These are phyloP conservation scores for Neoarthrinium moseri DNA, from an alignment of 2,329 filamentous ascomycete genomes.

Conservation along the genomic window DNA sequence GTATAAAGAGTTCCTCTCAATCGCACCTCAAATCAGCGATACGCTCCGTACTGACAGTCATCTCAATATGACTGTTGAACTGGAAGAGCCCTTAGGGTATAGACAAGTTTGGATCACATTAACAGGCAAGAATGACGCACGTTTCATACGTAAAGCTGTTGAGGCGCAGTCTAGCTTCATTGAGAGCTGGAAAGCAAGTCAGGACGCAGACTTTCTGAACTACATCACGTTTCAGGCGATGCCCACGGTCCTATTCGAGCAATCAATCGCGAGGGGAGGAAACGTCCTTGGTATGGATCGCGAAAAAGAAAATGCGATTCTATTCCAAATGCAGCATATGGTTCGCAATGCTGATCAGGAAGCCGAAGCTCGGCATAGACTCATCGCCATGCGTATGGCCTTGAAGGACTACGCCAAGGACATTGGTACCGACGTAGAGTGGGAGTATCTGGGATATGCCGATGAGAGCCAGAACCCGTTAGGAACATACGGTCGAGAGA, in stretches of 20 bases:
- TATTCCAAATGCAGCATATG: slow-evolving; percentile 28
- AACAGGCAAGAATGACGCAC: slow-evolving; percentile 15
- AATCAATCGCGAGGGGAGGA: slow-evolving; percentile 33
- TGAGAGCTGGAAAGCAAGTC: slow-evolving; percentile 24
- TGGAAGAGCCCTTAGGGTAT: slow-evolving; percentile 13
- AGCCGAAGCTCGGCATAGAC: slow-evolving; percentile 26
- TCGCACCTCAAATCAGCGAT: slow-evolving; percentile 9
- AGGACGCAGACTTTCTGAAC: slow-evolving; percentile 29
- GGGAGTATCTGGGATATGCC: slow-evolving; percentile 37
- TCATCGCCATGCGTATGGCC: slow-evolving; percentile 26
- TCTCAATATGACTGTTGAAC: slow-evolving; percentile 12
- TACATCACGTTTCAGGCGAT: slow-evolving; percentile 35
- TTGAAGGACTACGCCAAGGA: slow-evolving; percentile 19
- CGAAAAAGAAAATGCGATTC: slow-evolving; percentile 27
- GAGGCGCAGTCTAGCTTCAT: slow-evolving; percentile 38
- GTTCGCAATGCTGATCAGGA: slow-evolving; percentile 26
- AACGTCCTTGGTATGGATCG: slow-evolving; percentile 38
- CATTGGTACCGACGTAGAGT: slow-evolving; percentile 20
- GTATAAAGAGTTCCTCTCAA: slow-evolving; percentile 14
- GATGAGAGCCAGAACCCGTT: slow-evolving; percentile 28
- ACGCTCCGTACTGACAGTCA: slow-evolving; percentile 14
- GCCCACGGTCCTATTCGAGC: slow-evolving; percentile 31
- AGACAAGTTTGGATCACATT: slow-evolving; percentile 13
- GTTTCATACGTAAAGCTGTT: slow-evolving; percentile 33
- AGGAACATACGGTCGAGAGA: slow-evolving; percentile 31